phyloP scores from a whole-genome alignment of 768 basidiomycete species.

The Atractiella rhizophila region DNA sequence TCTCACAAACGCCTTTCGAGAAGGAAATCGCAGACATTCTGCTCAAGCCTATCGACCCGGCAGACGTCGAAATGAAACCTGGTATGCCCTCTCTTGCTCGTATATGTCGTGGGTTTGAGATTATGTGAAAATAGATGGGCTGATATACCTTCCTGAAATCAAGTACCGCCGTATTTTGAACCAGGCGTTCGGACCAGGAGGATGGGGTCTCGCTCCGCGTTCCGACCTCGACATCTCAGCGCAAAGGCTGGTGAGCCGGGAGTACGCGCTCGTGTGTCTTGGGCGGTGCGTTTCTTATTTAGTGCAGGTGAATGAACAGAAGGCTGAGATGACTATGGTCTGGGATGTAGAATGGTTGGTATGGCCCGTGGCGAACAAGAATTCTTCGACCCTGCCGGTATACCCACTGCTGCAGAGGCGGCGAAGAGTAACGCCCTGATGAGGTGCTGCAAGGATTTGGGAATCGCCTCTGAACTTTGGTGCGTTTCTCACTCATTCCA shows the following conservation, averaged over 20 bases:
- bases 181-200: conserved; percentile 82
- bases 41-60: conserved; percentile 43
- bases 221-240: conserved; percentile 73
- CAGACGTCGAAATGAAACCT: conserved; percentile 81
- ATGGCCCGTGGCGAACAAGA: conserved; percentile 84
- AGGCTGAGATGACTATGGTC: not conserved
- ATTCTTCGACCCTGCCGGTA: conserved; percentile 71
- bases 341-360: conserved; percentile 36
- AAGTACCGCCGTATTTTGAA: conserved; percentile 82
- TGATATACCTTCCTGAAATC: conserved; percentile 87
- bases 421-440: conserved; percentile 92
- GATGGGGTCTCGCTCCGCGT: conserved; percentile 85
- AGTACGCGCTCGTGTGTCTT: conserved; percentile 80
- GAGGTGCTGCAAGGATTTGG: conserved; percentile 91
- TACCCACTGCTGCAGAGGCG: conserved; percentile 79
- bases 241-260: conserved; percentile 64
- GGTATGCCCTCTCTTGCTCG: not conserved
- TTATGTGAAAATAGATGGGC: conserved; percentile 33
- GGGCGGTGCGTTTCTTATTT: conserved; percentile 37
- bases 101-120: too few relatives aligned
- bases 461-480: conserved; percentile 90
- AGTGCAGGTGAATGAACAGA: not conserved
- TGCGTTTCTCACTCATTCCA: conserved; percentile 21
- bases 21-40: conserved; percentile 47
- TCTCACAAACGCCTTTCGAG: conserved; percentile 50